Base-by-base conservation (phyloP, 176 grass and related monocot species). In the Oryza australiensis region DNA sequence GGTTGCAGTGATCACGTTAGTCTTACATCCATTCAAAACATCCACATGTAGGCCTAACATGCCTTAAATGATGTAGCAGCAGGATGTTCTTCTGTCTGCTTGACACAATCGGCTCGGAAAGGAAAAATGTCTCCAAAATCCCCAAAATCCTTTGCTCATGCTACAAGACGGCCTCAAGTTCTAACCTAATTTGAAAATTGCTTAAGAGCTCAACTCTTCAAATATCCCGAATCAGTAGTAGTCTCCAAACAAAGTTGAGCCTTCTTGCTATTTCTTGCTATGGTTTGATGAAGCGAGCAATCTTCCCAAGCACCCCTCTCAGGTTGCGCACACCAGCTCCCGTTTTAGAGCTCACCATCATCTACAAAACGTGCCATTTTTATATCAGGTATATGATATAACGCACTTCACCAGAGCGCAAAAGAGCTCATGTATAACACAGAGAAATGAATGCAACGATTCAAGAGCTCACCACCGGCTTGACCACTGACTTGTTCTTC, bases 291-390 rank as follows among this genome's bases (percentile, higher is more conserved):
- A 92, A 99, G 42, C 96, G 96, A 68, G 85, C 82, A 32, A 95
- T 41, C 59, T 95, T 99, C 32, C 90, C 87, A 0, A 95, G 89
- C 71, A 94, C 69, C 0, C 90, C 82, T 88, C 96, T 90, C 72
- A 95, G 73, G 68, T 88, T 84, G 43, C 86, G 83, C 23, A 95
- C 77, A 20, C 92, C 95, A 2, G 88, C 96, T 64, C 93, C 96
- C 28, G 92, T 88, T 81, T 95, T 95, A 7, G 96, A 98, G 86
- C 90, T 98, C 86, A 90, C 87, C 90, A 95, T 98, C 90, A 93
- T 90, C 96, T 95, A 43, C 67, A 88, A 30, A 26, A 40, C 23
- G 64, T 73, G 20, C 0, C 5, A 14, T n/a, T 2, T 2, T n/a
- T 1, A 14, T 1, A 73, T 83, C 14, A 86, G 55, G 48, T 22